Conservation (phyloP, 345 rosid genomes). For the Salix viminalis region DNA sequence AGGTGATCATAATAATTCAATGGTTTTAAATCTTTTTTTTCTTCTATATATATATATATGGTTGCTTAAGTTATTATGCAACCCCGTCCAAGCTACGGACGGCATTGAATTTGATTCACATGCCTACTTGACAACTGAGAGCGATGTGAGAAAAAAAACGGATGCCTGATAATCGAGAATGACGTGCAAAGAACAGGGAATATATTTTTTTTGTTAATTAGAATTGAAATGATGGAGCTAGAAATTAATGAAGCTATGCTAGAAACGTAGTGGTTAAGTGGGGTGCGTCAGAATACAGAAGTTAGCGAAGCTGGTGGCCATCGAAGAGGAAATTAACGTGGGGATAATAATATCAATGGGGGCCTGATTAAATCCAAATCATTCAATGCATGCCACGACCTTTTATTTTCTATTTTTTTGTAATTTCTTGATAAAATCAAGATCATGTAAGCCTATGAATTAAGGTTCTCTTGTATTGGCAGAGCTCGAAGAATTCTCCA, state of each 20-base stretch:
- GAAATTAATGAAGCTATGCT: background rate
- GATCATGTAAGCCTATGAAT: background rate
- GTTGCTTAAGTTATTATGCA: background rate
- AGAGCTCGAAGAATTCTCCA: background rate
- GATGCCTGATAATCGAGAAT: background rate
- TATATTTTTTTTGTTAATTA: background rate
- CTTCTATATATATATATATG: too few relatives aligned
- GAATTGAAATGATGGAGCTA: background rate
- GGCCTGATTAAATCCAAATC: background rate
- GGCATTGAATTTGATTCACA: background rate
- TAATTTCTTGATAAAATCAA: background rate
- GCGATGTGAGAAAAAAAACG: background rate
- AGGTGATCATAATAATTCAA: background rate
- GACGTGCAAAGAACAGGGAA: background rate
- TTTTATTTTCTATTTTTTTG: background rate
- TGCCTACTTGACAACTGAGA: background rate
- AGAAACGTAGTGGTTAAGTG: too few relatives aligned
- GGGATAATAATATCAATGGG: background rate
- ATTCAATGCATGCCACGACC: background rate
- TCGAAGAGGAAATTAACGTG: too few relatives aligned
- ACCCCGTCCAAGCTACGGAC: background rate
- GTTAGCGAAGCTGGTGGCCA: too few relatives aligned
- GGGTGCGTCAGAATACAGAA: too few relatives aligned
- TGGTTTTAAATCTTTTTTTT: too few relatives aligned
- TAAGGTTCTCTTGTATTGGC: background rate